These are phyloP conservation scores for Epicoccum sorghinum DNA, from an alignment of 2,329 filamentous ascomycete genomes.

Conservation along the genomic window DNA sequence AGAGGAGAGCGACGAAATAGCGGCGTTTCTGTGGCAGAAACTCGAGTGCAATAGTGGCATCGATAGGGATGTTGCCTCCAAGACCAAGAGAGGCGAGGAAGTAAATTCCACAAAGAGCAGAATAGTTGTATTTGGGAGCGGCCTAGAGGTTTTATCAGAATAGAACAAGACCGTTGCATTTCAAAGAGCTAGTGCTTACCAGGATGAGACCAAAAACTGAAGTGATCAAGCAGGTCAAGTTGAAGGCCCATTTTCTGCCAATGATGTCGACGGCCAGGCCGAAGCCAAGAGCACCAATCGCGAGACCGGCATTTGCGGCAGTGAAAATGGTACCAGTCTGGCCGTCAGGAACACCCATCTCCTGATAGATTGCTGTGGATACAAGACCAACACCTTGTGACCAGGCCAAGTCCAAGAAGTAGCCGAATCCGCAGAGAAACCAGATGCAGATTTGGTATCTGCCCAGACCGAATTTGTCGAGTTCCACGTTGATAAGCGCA, in stretches of 20 bases:
- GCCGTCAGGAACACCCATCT: constrained; percentile 31
- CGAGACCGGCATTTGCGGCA: constrained; percentile 37
- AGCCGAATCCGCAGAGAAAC: constrained; percentile 41
- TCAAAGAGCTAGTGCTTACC: constrained; percentile 13
- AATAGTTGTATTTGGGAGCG: constrained; percentile 39
- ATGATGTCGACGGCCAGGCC: constrained; percentile 36
- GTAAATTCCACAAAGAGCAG: constrained; percentile 37
- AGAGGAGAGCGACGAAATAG: constrained; percentile 36
- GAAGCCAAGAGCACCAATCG: constrained; percentile 35
- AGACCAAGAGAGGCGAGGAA: constrained; percentile 35
- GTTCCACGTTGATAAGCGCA: constrained; percentile 38
- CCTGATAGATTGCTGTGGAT: constrained; percentile 36
- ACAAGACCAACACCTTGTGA: constrained; percentile 37
- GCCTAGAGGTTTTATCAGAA: constrained; percentile 22
- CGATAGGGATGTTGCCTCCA: constrained; percentile 38
- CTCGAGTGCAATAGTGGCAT: constrained; percentile 36
- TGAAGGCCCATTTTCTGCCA: constrained; percentile 37
- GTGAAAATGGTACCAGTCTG: constrained; percentile 35
- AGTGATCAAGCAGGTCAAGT: constrained; percentile 37
- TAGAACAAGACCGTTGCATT: neutral
- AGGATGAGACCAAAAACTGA: constrained; percentile 32
- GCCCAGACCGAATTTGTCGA: constrained; percentile 40
- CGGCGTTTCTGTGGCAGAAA: constrained; percentile 36
- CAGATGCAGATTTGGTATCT: constrained; percentile 40
- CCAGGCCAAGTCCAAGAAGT: constrained; percentile 42